These are phyloP conservation scores for Straminergon stramineum DNA, from an alignment of 225 moss, liverwort and hornwort species.

Conservation along the genomic window DNA sequence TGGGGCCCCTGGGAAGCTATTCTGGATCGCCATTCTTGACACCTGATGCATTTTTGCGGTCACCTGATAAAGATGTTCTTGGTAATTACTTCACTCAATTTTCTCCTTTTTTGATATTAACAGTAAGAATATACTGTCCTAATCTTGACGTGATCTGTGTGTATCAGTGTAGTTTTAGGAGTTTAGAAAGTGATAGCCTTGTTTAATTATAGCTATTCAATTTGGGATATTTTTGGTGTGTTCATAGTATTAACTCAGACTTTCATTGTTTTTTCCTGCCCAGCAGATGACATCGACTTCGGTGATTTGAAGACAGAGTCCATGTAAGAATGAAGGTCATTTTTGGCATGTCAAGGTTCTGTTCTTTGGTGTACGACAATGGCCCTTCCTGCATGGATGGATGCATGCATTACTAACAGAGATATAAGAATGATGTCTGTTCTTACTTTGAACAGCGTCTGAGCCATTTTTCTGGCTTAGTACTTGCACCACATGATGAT, in stretches of 20 bases:
- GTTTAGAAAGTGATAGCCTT: neutral
- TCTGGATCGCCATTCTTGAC: constrained; percentile 90
- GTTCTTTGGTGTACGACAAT: constrained; percentile 13
- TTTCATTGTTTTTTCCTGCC: neutral
- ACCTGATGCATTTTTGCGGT: constrained; percentile 81
- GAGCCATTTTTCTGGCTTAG: constrained; percentile 5
- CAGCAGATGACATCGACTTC: constrained; percentile 51
- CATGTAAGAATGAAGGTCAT: constrained; percentile 22
- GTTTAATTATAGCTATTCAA: neutral
- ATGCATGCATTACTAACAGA: constrained; percentile 5
- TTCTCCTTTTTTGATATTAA: neutral
- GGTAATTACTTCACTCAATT: constrained; percentile 23
- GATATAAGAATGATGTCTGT: neutral
- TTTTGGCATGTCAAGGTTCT: constrained; percentile 25
- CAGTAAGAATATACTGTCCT: neutral
- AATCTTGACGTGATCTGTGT: neutral
- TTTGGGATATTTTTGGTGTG: neutral
- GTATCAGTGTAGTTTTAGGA: neutral
- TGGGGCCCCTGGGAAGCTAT: constrained; percentile 88
- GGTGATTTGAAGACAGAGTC: constrained; percentile 50
- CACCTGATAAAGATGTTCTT: constrained; percentile 86
- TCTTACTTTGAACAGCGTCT: constrained; percentile 9
- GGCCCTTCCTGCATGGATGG: constrained; percentile 10
- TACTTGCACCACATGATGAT: constrained; percentile 12
- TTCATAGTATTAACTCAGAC: neutral